These are phyloP conservation scores for Phytophthora hybrid DNA, from an alignment of 352 stramenopile species.

Conservation along the genomic window DNA sequence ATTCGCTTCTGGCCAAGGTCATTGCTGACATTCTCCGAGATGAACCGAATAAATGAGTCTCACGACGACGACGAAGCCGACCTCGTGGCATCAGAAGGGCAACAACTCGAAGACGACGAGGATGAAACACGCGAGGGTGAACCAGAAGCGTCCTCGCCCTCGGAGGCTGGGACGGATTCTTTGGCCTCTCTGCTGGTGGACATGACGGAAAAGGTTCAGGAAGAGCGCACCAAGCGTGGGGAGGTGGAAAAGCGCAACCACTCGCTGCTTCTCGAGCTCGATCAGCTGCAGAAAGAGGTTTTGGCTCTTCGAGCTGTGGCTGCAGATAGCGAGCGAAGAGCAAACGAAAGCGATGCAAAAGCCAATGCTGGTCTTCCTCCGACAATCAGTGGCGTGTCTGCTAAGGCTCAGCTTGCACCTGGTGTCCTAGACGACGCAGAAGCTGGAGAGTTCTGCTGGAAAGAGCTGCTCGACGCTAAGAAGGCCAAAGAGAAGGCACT, in stretches of 20 bases:
- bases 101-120: constrained; percentile 23
- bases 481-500: constrained; percentile 64
- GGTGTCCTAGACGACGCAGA: constrained; percentile 32
- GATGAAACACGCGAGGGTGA: constrained; percentile 11
- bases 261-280: constrained; percentile 68
- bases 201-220: constrained; percentile 71
- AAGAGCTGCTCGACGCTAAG: constrained; percentile 67
- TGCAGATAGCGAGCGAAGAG: constrained; percentile 21
- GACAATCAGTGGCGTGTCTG: constrained; percentile 2
- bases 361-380: neutral
- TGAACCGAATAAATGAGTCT: constrained; percentile 15
- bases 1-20: neutral
- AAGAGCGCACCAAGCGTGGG: constrained; percentile 56
- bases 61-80: constrained; percentile 17
- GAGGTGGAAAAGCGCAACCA: constrained; percentile 76
- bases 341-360: neutral
- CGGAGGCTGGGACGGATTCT: constrained; percentile 36
- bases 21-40: constrained; percentile 4
- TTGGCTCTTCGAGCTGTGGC: constrained; percentile 59
- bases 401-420: constrained; percentile 20
- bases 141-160: neutral
- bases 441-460: constrained; percentile 56
- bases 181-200: constrained; percentile 63
- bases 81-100: constrained; percentile 7
- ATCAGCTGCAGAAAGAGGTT: constrained; percentile 72